Base-by-base conservation (phyloP, 2,329 filamentous ascomycete species). In the Calonectria ilicicola region DNA sequence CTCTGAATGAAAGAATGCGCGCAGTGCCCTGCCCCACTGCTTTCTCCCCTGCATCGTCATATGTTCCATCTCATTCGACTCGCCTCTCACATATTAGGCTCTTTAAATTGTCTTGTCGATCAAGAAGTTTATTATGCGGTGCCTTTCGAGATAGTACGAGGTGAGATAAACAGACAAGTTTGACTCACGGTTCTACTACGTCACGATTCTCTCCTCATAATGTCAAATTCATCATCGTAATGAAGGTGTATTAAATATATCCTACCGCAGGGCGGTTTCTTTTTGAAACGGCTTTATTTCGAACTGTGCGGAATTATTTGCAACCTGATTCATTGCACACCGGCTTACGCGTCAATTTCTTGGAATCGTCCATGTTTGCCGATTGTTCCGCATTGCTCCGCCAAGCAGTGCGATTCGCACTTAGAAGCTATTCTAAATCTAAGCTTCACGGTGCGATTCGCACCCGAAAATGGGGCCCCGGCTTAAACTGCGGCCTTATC, bases 351-450 rank as follows among this genome's bases (percentile, higher is more conserved):
- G 53, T 58, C 32, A 38, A 58, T 38, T 38, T 32, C 14, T 7
- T 26, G 15, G 38, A 12, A 21, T n/a, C 32, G n/a, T 38, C 53
- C 5, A 23, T 58, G 29, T 40, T 58, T 32, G 12, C 53, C 53
- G 53, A n/a, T 58, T 14, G 53, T 40, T 58, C 53, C 53, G 53
- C 23, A 14, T 9, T 23, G 5, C 53, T 58, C 53, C 53, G 53
- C 53, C 14, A 38, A 32, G 60, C 60, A 44, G 60, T 64, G 60
- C 60, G 60, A 64, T 64, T 64, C 60, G 60, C 60, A 64, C 60
- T 64, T 64, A 23, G 60, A 64, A 3, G 40, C 19, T 44, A 46
- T 47, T 47, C 42, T 32, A 64, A 64, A 64, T 14, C 12, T 35
- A 35, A n/a, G 60, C 26, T 29, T n/a, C 40, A 64, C 60, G 26